phyloP scores from a whole-genome alignment of 139 green algal genomes.

The Tetraselmis chui region DNA sequence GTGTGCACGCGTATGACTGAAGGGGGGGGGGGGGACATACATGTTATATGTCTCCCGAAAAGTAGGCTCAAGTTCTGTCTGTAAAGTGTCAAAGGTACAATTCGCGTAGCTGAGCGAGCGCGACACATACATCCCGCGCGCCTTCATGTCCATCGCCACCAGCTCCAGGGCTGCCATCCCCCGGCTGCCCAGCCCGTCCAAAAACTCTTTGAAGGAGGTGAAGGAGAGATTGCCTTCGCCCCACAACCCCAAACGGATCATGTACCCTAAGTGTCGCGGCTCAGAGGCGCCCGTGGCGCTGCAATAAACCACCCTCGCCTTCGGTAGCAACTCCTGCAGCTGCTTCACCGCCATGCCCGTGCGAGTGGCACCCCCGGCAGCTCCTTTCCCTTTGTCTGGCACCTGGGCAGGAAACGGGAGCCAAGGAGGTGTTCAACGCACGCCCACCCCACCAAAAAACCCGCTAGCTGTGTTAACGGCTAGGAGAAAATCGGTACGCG shows the following conservation, averaged over 20 bases:
- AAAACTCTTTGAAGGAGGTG: conserved; percentile 3
- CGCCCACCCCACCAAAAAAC: no score
- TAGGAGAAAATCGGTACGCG: no score
- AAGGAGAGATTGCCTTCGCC: conserved; percentile 2
- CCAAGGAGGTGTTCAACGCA: no score
- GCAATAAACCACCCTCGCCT: conserved; percentile 14
- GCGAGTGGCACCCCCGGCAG: not conserved
- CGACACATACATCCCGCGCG: conserved; percentile 32
- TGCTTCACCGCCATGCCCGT: not conserved
- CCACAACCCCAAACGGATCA: conserved; percentile 14
- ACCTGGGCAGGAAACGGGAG: not conserved
- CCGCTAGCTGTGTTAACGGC: no score
- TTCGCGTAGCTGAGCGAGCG: conserved; percentile 28
- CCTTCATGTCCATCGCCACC: conserved; percentile 36
- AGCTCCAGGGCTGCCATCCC: conserved; percentile 12
- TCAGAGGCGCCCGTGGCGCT: conserved; percentile 3
- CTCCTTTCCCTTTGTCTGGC: conserved; percentile 5
- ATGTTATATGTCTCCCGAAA: conserved; percentile 2
- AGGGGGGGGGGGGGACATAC: no score
- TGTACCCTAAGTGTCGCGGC: conserved; percentile 13
- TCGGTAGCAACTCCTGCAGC: conserved; percentile 3
- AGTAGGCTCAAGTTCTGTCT: not conserved
- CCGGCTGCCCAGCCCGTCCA: not conserved
- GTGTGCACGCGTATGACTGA: no score
- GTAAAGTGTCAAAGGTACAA: not conserved